Evolutionary conservation across 2,329 filamentous ascomycete genomes (phyloP), one percentile per base, ranked within the genome.

Genomic region (Pyrenochaeta sp.): DNA sequence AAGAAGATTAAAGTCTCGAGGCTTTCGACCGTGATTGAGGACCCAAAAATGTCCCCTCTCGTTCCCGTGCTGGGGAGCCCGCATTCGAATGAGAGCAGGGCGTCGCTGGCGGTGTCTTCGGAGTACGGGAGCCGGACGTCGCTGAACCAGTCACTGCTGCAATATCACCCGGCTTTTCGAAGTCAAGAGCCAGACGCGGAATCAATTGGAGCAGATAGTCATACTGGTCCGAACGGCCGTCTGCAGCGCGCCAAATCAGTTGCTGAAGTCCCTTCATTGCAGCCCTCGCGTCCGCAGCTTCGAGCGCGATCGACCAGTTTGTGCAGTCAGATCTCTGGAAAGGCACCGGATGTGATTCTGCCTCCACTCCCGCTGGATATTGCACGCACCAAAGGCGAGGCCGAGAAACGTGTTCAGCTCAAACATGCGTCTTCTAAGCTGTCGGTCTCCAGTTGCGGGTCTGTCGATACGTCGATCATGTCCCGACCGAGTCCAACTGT

Each of bases 361-460:
- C 75, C 75, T 11, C 72, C 74, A 11, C 51, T 77, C 7, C 75
- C 75, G 14, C 55, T 70, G 7, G 65, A 58, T 23, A 54, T 63
- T 20, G 46, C 58, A 21, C 58, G 62, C 18, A 61, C 60, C 38
- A 67, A 63, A 27, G 59, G 45, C 8, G 52, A 59, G 27, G 44
- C 40, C 8, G 45, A 44, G n/a, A 49, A 53, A 21, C 48, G 51
- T n/a, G 62, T 59, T 43, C 42, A 61, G 15, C 48, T 68, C 6
- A 60, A 53, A 9, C 58, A 58, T 10, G 65, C 57, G 21, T 60
- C 74, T 2, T 73, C 73, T 1, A 65, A 67, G 23, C 51, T 64
- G 13, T 76, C 74, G 0, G 61, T 67, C 4, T 73, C 69, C 1
- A 75, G 72, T 44, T 61, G 63, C 22, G 69, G 71, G 18, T 76